Evolutionary conservation across 345 rosid species (phyloP).

Genomic region (Moricandia arvensis): DNA sequence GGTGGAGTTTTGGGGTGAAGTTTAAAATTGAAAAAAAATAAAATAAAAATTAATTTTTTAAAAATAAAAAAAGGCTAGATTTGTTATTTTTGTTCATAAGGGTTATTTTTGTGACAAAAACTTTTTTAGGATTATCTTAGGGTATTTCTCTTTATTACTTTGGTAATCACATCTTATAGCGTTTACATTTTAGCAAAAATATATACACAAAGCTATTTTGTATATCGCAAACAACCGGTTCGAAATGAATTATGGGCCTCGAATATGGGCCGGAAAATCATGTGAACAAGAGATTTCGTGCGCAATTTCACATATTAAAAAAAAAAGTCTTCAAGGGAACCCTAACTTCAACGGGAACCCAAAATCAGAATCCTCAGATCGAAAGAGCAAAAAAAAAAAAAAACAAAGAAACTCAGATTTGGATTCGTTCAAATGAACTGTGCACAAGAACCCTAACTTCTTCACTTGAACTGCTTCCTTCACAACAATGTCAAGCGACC

Average conservation of each 20-base stretch:
- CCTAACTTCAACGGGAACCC: constrained; percentile 43
- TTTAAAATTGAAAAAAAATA: no score
- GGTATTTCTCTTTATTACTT: no score
- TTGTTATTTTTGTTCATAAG: no score
- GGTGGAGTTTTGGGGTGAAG: no score
- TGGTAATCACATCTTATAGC: no score
- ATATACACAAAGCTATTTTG: no score
- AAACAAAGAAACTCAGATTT: not conserved
- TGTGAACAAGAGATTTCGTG: constrained; percentile 2
- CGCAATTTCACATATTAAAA: not conserved
- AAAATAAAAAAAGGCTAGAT: no score
- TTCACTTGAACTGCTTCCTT: not conserved
- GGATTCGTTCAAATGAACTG: constrained; percentile 18
- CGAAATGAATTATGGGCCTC: constrained; percentile 25
- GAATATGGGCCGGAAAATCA: constrained; percentile 2
- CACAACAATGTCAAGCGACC: constrained; percentile 33
- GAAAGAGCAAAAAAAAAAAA: not conserved
- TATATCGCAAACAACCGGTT: no score
- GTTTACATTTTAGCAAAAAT: no score
- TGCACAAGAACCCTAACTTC: not conserved
- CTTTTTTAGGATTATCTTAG: no score
- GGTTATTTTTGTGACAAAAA: no score
- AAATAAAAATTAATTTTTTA: no score
- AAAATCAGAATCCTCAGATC: constrained; percentile 29
- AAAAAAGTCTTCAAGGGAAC: constrained; percentile 19